Conservation (phyloP, 257 asterid genomes). For the Lavandula angustifolia region DNA sequence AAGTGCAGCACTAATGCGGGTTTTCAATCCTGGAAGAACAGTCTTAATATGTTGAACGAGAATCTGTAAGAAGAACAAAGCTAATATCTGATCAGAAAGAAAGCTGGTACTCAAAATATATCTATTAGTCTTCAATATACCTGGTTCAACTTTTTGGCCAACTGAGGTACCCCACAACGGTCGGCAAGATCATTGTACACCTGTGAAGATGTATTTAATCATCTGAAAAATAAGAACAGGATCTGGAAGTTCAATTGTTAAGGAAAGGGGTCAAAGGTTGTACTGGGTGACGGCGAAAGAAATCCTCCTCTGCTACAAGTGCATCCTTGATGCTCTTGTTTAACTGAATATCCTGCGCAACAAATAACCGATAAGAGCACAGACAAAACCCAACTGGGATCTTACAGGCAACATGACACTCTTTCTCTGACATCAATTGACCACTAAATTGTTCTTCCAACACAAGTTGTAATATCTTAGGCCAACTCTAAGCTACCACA, state of each 20-base stretch:
- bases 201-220: conserved; percentile 34
- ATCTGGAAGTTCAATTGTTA: conserved; percentile 25
- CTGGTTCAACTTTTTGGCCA: conserved; percentile 97
- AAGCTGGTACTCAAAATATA: too few relatives aligned
- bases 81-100: conserved; percentile 9
- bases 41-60: conserved; percentile 84
- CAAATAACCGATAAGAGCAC: neutral
- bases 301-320: conserved; percentile 85
- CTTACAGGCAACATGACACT: neutral
- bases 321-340: conserved; percentile 89
- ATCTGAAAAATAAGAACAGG: neutral
- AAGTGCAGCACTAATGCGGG: conserved; percentile 71
- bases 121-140: conserved; percentile 5
- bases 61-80: conserved; percentile 48
- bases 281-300: conserved; percentile 83
- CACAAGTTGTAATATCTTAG: too few relatives aligned
- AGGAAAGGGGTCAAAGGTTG: conserved; percentile 28
- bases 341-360: conserved; percentile 67
- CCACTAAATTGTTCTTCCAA: neutral
- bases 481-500: too few relatives aligned
- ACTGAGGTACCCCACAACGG: conserved; percentile 90
- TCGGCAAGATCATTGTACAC: conserved; percentile 87
- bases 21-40: conserved; percentile 87
- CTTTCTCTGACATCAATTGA: neutral
- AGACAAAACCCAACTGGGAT: neutral